phyloP scores from a whole-genome alignment of 2,329 filamentous ascomycete genomes.

The Eutypa lata region DNA sequence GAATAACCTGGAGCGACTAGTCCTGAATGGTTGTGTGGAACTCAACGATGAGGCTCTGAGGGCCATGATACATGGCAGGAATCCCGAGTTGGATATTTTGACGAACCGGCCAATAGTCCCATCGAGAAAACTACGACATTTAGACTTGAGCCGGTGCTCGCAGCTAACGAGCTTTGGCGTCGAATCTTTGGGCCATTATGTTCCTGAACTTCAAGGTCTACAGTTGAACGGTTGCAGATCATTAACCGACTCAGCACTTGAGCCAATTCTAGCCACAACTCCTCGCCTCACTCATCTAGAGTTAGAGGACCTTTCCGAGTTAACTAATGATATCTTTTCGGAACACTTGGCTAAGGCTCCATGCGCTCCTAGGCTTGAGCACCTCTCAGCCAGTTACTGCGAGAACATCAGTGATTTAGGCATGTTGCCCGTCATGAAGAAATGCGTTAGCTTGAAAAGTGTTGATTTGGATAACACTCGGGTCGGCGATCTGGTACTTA shows the following conservation, averaged over 20 bases:
- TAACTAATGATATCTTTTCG: constrained; percentile 72
- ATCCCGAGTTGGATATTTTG: constrained; percentile 78
- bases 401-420: constrained; percentile 80
- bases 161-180: constrained; percentile 71
- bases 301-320: constrained; percentile 75
- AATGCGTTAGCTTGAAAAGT: constrained; percentile 64
- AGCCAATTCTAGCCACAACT: constrained; percentile 69
- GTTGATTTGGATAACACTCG: constrained; percentile 92
- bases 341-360: constrained; percentile 73
- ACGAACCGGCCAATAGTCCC: constrained; percentile 74
- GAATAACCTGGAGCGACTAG: constrained; percentile 79
- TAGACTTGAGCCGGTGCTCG: constrained; percentile 79
- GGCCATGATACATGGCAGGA: constrained; percentile 70
- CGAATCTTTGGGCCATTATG: constrained; percentile 66
- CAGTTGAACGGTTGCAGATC: constrained; percentile 76
- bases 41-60: constrained; percentile 72
- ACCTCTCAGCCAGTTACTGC: constrained; percentile 88
- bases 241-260: constrained; percentile 71
- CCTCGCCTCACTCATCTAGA: constrained; percentile 82
- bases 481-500: constrained; percentile 79
- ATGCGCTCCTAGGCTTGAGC: constrained; percentile 68
- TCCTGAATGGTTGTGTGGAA: constrained; percentile 76
- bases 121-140: constrained; percentile 72
- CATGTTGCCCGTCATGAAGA: constrained; percentile 78
- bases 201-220: constrained; percentile 78